Percentiles rank a stretch among this genome's conserved stretches.
These are phyloP conservation scores for Picea sitchensis DNA, from an alignment of 75 land plant species.

Conservation along the genomic window DNA sequence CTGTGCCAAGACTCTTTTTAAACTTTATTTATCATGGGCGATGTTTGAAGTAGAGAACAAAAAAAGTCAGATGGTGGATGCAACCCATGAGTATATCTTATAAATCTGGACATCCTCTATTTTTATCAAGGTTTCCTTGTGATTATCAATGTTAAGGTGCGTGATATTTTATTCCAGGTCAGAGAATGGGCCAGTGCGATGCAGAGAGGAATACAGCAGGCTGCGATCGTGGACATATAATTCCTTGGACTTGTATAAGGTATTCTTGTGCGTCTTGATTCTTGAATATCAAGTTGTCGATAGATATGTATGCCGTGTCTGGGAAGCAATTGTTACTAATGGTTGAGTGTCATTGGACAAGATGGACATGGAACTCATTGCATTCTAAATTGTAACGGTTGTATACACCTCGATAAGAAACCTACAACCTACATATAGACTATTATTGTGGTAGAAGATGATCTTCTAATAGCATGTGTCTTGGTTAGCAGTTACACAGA, in stretches of 20 bases:
- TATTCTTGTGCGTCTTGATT: neutral
- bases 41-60: neutral
- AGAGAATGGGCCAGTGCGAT: conserved; percentile 58
- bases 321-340: neutral
- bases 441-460: conserved; percentile 6
- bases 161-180: conserved; percentile 24
- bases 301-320: neutral
- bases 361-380: no score
- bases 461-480: neutral
- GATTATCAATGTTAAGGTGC: neutral
- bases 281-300: neutral
- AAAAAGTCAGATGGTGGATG: neutral
- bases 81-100: neutral
- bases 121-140: neutral
- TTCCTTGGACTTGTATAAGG: conserved; percentile 90
- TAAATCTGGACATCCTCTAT: neutral
- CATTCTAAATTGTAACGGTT: neutral
- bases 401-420: neutral
- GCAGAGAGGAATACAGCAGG: conserved; percentile 79
- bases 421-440: neutral
- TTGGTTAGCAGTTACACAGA: neutral
- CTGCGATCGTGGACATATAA: conserved; percentile 83
- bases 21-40: neutral
- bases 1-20: neutral
- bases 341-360: neutral